Evolutionary conservation across 2,329 filamentous ascomycete species (phyloP).

Genomic region (Fusarium hostae): DNA sequence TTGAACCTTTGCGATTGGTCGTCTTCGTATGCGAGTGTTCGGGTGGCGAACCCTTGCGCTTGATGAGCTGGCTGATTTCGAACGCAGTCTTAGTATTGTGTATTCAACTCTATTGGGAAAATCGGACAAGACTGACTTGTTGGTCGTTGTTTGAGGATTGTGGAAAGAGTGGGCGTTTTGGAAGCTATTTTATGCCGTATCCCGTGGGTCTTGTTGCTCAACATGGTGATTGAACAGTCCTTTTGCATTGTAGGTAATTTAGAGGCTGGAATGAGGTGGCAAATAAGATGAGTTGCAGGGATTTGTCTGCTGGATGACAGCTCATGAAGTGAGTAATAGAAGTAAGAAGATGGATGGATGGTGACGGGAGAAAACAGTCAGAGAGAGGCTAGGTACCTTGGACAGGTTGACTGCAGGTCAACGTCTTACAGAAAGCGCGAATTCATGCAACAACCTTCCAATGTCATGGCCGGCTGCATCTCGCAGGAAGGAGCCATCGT

Average conservation of each 20-base stretch:
- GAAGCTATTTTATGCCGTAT: neutral
- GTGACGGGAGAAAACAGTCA: neutral
- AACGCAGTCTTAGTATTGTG: neutral
- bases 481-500: constrained; percentile 18
- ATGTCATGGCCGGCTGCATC: constrained; percentile 25
- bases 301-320: neutral
- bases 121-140: neutral
- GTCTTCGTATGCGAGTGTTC: neutral
- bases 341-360: neutral
- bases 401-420: neutral
- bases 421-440: neutral
- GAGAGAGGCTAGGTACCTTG: neutral
- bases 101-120: neutral
- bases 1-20: neutral
- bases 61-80: neutral
- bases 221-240: neutral
- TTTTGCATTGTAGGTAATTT: neutral
- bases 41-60: neutral
- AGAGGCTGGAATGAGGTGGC: neutral
- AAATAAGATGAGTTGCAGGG: neutral
- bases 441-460: neutral
- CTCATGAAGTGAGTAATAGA: neutral
- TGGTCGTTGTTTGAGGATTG: neutral
- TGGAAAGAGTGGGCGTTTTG: neutral
- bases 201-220: neutral